Evolutionary conservation across 345 rosid genomes (phyloP), one percentile per base, ranked within the genome.

Genomic region (Eucalyptus tenuipes): DNA sequence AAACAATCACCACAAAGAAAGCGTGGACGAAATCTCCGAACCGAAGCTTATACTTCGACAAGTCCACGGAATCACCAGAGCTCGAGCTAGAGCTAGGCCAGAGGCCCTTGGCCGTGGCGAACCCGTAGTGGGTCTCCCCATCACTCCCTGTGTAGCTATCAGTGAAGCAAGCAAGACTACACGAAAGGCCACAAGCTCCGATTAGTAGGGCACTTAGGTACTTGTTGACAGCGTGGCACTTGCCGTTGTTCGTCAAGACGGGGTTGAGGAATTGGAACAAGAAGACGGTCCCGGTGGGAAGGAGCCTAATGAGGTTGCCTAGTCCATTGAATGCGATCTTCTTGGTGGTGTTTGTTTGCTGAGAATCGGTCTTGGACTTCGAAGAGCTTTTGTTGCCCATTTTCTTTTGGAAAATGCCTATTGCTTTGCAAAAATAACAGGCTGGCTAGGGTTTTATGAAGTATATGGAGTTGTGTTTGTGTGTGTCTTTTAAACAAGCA

Each of bases 211-310:
- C 91, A 8, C 94, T 92, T 29, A 96, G 87, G 92, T 90, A 91
- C 93, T 95, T 96, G 92, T 96, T 93, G 44, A 40, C 9, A 18
- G 94, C 33, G 89, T 87, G 88, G 89, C 99, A 97, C 8, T 92
- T 81, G 71, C 99, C 99, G 18, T 91, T 93, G 93, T 97, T 94
- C 92, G 98, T 92, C 31, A 95, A 24, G 55, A 96, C 89, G 86
- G 99, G 99, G 92, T 93, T 96, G 13, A 97, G 97, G 93, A 95
- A 94, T 59, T 95, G 97, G 92, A 93, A 97, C 49, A 94, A 29
- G 91, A 96, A 97, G 68, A 97, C 96, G 6, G 96, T 96, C 92
- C 99, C 99, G 22, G 99, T 94, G 2, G 99, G 99, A 45, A 97
- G 99, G 88, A 95, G 95, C 94, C 92, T 96, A 86, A 97, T 88